Evolutionary conservation across 805 yeast genomes (phyloP).

Genomic region (Metschnikowia drakensbergensis): DNA sequence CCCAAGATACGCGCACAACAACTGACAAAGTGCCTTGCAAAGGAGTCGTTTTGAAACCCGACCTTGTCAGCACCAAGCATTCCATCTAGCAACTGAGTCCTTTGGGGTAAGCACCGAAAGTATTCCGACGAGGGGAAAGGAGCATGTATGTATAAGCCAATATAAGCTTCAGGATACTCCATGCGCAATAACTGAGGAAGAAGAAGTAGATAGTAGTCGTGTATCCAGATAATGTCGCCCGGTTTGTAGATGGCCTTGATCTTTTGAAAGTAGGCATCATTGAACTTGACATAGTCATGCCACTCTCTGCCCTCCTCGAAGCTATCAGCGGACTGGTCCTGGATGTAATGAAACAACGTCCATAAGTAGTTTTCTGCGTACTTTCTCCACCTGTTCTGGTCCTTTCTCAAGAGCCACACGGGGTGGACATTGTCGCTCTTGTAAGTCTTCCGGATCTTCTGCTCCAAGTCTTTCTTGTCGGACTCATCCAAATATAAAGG

Average conservation of each 20-base stretch:
- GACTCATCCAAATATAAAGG: slow-evolving; percentile 55
- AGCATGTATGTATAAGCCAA: slow-evolving; percentile 78
- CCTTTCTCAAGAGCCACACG: slow-evolving; percentile 78
- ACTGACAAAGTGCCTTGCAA: slow-evolving; percentile 86
- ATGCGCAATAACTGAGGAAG: slow-evolving; percentile 80
- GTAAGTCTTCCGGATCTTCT: slow-evolving; percentile 43
- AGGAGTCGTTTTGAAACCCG: slow-evolving; percentile 81
- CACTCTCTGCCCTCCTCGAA: slow-evolving; percentile 66
- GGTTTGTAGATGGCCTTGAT: slow-evolving; percentile 69
- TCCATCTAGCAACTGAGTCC: slow-evolving; percentile 82
- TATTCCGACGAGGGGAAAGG: slow-evolving; percentile 97
- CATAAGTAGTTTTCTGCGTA: slow-evolving; percentile 89
- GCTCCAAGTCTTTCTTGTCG: slow-evolving; percentile 52
- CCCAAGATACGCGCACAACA: slow-evolving; percentile 88
- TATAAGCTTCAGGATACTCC: slow-evolving; percentile 66
- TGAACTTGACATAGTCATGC: slow-evolving; percentile 86
- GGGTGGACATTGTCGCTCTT: slow-evolving; percentile 65
- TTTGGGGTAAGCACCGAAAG: slow-evolving; percentile 81
- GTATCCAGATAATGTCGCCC: slow-evolving; percentile 92
- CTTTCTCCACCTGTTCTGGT: slow-evolving; percentile 79
- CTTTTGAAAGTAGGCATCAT: slow-evolving; percentile 83
- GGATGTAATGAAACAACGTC: slow-evolving; percentile 94
- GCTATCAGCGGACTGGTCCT: slow-evolving; percentile 68
- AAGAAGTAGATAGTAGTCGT: slow-evolving; percentile 79
- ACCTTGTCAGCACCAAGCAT: slow-evolving; percentile 85